These are phyloP conservation scores for Boeremia lycopersici DNA, from an alignment of 2,329 filamentous ascomycete species.

Conservation along the genomic window DNA sequence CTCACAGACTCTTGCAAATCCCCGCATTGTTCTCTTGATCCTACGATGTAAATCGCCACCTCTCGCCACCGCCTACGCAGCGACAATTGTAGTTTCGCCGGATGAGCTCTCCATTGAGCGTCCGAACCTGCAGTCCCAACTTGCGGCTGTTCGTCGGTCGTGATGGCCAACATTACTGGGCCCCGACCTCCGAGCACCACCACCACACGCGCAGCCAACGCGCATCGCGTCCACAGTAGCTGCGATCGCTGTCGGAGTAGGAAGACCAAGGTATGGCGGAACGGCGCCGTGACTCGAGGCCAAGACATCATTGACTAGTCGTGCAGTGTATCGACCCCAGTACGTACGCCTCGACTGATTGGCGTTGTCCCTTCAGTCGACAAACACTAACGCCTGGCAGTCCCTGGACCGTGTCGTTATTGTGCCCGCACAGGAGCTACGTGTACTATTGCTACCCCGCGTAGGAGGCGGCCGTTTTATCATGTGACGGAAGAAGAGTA, in stretches of 20 bases:
- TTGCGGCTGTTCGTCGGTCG: constrained; percentile 10
- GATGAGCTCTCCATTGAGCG: constrained; percentile 7
- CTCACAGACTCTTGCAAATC: constrained; percentile 3
- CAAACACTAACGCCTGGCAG: constrained; percentile 33
- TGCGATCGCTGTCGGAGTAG: constrained; percentile 47
- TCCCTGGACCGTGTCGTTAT: constrained; percentile 48
- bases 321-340: constrained; percentile 47
- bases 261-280: constrained; percentile 44
- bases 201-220: constrained; percentile 32
- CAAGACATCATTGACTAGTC: constrained; percentile 32
- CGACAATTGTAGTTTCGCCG: constrained; percentile 2
- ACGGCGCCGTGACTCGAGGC: constrained; percentile 13
- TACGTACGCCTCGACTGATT: constrained; percentile 25
- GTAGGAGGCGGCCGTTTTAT: constrained; percentile 47
- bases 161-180: constrained; percentile 36
- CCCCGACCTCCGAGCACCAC: constrained; percentile 21
- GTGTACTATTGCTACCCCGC: constrained; percentile 45
- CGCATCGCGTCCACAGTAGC: constrained; percentile 45
- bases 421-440: constrained; percentile 45
- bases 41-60: constrained; percentile 7
- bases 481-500: constrained; percentile 50
- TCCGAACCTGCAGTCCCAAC: neutral
- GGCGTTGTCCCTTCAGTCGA: constrained; percentile 9
- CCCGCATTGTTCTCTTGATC: constrained; percentile 12
- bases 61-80: constrained; percentile 6